phyloP scores from a whole-genome alignment of 1,284 basidiomycete genomes.

The Porogramme epimiltina region DNA sequence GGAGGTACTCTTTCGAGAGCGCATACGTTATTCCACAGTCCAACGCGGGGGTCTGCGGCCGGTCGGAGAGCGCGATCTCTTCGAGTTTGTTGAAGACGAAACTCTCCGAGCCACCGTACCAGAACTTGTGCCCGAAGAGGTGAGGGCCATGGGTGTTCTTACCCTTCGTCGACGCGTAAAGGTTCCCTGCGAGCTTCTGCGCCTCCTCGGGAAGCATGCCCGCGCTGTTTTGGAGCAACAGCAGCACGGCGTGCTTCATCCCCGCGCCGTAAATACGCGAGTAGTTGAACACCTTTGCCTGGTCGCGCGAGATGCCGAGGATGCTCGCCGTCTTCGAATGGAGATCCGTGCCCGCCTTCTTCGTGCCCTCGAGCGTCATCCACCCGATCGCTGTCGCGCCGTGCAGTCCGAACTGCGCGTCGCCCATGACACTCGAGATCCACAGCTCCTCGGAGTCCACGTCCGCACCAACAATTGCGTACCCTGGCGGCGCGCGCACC shows the following conservation, averaged over 20 bases:
- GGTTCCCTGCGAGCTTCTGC: constrained; percentile 78
- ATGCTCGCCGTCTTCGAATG: constrained; percentile 98
- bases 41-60: constrained; percentile 90
- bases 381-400: constrained; percentile 97
- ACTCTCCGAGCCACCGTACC: constrained; percentile 97
- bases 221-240: constrained; percentile 87
- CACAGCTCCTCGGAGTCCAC: constrained; percentile 99
- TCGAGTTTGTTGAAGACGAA: constrained; percentile 99
- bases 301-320: constrained; percentile 90
- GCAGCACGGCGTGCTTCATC: constrained; percentile 89
- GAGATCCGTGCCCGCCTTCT: constrained; percentile 92
- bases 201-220: constrained; percentile 81
- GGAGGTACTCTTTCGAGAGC: constrained; percentile 86
- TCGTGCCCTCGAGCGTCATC: constrained; percentile 99
- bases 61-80: constrained; percentile 87
- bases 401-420: constrained; percentile 97
- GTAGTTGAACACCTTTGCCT: constrained; percentile 99
- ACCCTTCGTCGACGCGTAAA: constrained; percentile 95
- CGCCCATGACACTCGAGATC: constrained; percentile 99
- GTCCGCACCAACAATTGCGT: constrained; percentile 95
- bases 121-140: constrained; percentile 82
- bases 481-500: constrained; percentile 93
- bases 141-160: constrained; percentile 75
- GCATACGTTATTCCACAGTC: constrained; percentile 95
- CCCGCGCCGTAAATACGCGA: constrained; percentile 98